Conservation (phyloP, 2,329 filamentous ascomycete genomes). For the Trichoderma endophyticum region DNA sequence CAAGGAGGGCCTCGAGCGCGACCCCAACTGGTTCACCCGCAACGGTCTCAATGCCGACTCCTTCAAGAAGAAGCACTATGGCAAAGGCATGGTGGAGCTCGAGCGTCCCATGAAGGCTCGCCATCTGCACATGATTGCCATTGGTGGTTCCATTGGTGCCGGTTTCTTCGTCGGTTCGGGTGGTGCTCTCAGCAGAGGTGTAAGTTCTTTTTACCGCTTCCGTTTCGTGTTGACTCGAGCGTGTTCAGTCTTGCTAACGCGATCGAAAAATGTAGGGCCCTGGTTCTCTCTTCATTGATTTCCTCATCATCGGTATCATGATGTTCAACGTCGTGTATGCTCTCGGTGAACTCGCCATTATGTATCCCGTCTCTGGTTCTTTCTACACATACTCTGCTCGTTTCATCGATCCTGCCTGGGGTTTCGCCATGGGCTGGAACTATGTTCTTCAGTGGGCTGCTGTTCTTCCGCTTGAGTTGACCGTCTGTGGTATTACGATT, state of each 20-base stretch:
- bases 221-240: background rate
- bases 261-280: slow-evolving; percentile 28
- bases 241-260: background rate
- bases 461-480: slow-evolving; percentile 47
- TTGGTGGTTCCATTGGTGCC: slow-evolving; percentile 41
- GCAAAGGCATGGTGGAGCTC: slow-evolving; percentile 34
- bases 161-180: slow-evolving; percentile 51
- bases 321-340: slow-evolving; percentile 55
- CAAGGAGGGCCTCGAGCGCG: slow-evolving; percentile 23
- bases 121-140: slow-evolving; percentile 59
- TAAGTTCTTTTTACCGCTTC: slow-evolving; percentile 27
- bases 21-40: slow-evolving; percentile 35
- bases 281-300: slow-evolving; percentile 38
- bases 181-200: slow-evolving; percentile 46
- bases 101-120: slow-evolving; percentile 49
- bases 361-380: slow-evolving; percentile 57
- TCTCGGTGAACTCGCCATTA: slow-evolving; percentile 55
- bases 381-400: slow-evolving; percentile 59
- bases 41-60: slow-evolving; percentile 39
- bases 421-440: slow-evolving; percentile 52
- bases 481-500: slow-evolving; percentile 50
- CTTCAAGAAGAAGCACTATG: slow-evolving; percentile 38
- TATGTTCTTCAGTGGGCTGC: slow-evolving; percentile 48
- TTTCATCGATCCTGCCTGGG: slow-evolving; percentile 59
- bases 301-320: slow-evolving; percentile 51